A percentile compares a stretch with the other conserved stretches of the same genome.
Conservation (phyloP, 306 rosid genomes). For the Acacia acuminata region DNA sequence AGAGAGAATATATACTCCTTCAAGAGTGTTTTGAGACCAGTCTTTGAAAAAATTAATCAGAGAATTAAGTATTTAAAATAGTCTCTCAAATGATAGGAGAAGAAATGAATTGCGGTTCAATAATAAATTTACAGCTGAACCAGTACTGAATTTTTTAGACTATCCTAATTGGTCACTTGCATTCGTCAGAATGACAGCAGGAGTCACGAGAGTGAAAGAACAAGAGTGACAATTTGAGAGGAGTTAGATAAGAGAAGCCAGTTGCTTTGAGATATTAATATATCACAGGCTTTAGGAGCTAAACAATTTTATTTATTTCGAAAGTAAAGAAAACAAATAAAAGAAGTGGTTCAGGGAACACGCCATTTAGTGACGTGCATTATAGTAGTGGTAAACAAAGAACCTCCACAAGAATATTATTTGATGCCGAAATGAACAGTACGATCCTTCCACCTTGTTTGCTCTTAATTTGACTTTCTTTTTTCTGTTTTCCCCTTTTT, state of each 20-base stretch:
- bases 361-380: conserved; percentile 8
- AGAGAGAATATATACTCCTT: conserved; percentile 28
- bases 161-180: neutral
- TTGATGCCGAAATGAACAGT: conserved; percentile 37
- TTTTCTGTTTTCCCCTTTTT: neutral
- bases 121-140: conserved; percentile 17
- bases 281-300: neutral
- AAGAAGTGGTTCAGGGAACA: neutral
- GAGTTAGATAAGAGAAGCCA: neutral
- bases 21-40: conserved; percentile 40
- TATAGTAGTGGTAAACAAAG: neutral
- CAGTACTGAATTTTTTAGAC: neutral
- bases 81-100: conserved; percentile 3
- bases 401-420: conserved; percentile 30
- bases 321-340: neutral
- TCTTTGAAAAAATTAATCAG: conserved; percentile 26
- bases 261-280: conserved; percentile 11
- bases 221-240: neutral
- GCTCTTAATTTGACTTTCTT: neutral
- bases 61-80: conserved; percentile 5
- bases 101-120: conserved; percentile 29
- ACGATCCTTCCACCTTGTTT: conserved; percentile 23
- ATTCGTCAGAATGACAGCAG: conserved; percentile 10
- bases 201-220: neutral
- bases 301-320: neutral